Conservation (phyloP, 805 yeast species). For the Kregervanrija pseudodelftensis region DNA sequence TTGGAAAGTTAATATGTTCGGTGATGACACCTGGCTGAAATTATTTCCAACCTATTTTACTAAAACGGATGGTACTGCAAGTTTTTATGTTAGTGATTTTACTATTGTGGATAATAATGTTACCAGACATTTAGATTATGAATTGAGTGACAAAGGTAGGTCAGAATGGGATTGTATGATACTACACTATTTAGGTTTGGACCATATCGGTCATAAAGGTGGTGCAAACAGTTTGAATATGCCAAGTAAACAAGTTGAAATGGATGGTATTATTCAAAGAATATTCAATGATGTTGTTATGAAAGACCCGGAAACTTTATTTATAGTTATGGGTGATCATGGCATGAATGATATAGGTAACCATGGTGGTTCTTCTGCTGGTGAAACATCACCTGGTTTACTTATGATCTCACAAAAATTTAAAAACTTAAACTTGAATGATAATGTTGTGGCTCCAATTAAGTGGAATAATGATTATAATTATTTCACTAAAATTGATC, state of each 20-base stretch:
- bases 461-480: constrained; percentile 36
- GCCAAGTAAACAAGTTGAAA: constrained; percentile 77
- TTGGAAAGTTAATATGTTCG: constrained; percentile 69
- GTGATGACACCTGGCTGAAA: constrained; percentile 97
- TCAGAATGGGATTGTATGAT: constrained; percentile 76
- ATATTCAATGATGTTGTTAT: constrained; percentile 34
- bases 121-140: constrained; percentile 70
- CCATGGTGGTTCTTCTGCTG: constrained; percentile 91
- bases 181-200: constrained; percentile 87
- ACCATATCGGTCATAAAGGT: constrained; percentile 96
- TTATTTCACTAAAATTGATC: constrained; percentile 50
- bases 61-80: constrained; percentile 76
- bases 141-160: constrained; percentile 35
- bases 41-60: constrained; percentile 69
- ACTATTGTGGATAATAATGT: constrained; percentile 92
- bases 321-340: constrained; percentile 85
- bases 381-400: constrained; percentile 87
- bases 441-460: constrained; percentile 31
- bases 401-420: constrained; percentile 62
- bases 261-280: constrained; percentile 61
- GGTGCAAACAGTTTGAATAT: constrained; percentile 80
- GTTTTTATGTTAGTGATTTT: constrained; percentile 92
- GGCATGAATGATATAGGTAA: constrained; percentile 96
- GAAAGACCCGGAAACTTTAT: constrained; percentile 41
- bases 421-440: constrained; percentile 16